Evolutionary conservation across 192 early-diverging fungal genomes (phyloP).

Genomic region (Powellomyces hirtus): DNA sequence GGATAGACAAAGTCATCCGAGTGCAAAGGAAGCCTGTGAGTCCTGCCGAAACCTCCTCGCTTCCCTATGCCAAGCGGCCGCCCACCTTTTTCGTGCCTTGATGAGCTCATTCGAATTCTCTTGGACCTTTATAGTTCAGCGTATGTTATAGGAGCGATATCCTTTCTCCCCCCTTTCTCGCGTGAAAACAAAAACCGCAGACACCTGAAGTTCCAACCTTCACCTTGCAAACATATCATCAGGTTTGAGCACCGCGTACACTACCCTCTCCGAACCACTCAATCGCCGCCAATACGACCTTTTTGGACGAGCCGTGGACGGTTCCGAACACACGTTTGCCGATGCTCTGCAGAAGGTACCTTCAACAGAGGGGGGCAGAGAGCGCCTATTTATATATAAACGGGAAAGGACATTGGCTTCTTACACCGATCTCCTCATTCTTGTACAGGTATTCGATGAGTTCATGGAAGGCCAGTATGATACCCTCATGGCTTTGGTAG

Average conservation of each 20-base stretch:
- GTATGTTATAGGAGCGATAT: conserved; percentile 8
- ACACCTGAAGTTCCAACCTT: not conserved
- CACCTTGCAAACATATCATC: not conserved
- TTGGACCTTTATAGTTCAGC: conserved; percentile 11
- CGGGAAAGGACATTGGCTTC: no score
- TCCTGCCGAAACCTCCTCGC: not conserved
- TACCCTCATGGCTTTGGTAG: conserved; percentile 23
- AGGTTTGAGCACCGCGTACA: conserved; percentile 24
- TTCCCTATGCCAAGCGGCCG: not conserved
- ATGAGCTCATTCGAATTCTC: not conserved
- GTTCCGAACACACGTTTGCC: not conserved
- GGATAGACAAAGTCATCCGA: conserved; percentile 25
- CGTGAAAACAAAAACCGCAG: not conserved
- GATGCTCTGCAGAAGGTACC: conserved; percentile 1
- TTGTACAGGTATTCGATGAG: conserved; percentile 27
- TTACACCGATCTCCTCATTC: no score
- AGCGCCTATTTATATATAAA: no score
- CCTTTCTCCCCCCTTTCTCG: not conserved
- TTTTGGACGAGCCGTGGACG: conserved; percentile 12
- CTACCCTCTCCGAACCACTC: conserved; percentile 22
- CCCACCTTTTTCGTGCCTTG: not conserved
- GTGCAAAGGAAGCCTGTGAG: conserved; percentile 39
- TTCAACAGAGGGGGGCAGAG: no score
- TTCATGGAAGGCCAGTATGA: conserved; percentile 34
- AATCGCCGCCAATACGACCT: conserved; percentile 27